phyloP scores from a whole-genome alignment of 1,284 basidiomycete species.

The Cutaneotrichosporon mucoides region DNA sequence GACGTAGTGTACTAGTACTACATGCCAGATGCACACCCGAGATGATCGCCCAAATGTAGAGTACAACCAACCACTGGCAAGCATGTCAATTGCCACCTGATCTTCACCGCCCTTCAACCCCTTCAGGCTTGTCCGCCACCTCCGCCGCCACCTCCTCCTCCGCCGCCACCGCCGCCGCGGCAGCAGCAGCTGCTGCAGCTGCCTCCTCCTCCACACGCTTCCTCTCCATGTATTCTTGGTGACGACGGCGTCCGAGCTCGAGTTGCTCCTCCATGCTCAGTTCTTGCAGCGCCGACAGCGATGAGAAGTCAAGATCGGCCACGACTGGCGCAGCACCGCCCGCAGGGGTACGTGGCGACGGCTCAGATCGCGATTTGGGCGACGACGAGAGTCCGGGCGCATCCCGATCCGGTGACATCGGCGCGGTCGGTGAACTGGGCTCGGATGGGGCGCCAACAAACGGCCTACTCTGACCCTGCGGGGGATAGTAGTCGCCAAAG shows the following conservation, averaged over 20 bases:
- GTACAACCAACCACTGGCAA: no score
- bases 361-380: constrained; percentile 6
- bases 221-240: constrained; percentile 37
- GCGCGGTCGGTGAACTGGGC: no score
- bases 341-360: constrained; percentile 10
- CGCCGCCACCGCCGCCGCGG: no score
- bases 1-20: no score
- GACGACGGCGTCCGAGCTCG: constrained; percentile 34
- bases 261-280: constrained; percentile 36
- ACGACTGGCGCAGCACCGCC: not conserved
- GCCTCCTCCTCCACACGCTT: not conserved
- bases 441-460: no score
- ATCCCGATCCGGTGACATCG: not conserved
- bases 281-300: constrained; percentile 17
- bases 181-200: no score
- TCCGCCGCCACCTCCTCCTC: no score
- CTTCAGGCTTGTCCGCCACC: no score
- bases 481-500: constrained; percentile 9
- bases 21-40: no score
- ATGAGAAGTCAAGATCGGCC: constrained; percentile 15
- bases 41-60: no score
- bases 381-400: constrained; percentile 2
- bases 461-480: no score
- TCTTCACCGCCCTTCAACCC: not conserved
- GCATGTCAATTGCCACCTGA: no score